These are phyloP conservation scores for Climacium dendroides DNA, from an alignment of 225 moss, liverwort and hornwort species.

Conservation along the genomic window DNA sequence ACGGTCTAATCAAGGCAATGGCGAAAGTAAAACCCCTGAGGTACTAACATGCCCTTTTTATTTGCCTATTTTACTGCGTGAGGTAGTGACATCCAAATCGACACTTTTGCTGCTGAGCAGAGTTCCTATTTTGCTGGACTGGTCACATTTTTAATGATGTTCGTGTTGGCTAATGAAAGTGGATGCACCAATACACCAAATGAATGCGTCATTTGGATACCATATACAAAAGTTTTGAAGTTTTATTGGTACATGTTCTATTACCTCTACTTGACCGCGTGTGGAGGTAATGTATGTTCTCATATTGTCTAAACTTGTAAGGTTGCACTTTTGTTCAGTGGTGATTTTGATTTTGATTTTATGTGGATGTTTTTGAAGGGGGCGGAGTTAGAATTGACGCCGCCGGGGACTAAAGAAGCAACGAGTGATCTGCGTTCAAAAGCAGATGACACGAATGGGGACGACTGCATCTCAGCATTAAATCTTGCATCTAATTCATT, in stretches of 20 bases:
- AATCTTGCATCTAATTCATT: slow-evolving; percentile 17
- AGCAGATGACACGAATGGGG: background rate
- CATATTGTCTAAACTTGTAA: background rate
- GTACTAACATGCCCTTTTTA: background rate
- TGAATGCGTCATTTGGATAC: background rate
- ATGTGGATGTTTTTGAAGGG: slow-evolving; percentile 10
- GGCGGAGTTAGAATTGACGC: slow-evolving; percentile 28
- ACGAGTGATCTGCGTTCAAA: slow-evolving; percentile 5
- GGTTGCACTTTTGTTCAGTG: background rate
- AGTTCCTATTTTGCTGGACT: background rate
- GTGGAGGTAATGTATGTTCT: background rate
- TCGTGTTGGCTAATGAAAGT: background rate
- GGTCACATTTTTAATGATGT: background rate
- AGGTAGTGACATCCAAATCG: background rate
- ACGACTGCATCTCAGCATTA: slow-evolving; percentile 15
- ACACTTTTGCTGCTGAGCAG: background rate
- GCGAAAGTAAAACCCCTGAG: slow-evolving; percentile 37
- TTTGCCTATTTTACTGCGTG: background rate
- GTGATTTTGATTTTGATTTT: background rate
- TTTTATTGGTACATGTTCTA: background rate
- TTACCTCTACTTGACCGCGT: background rate
- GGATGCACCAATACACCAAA: background rate
- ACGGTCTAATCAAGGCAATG: slow-evolving; percentile 21
- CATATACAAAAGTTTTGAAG: background rate
- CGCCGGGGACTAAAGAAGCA: slow-evolving; percentile 26